Evolutionary conservation across 2,329 filamentous ascomycete genomes (phyloP), one percentile per base, ranked within the genome.

Genomic region (Epichloe aotearoae): DNA sequence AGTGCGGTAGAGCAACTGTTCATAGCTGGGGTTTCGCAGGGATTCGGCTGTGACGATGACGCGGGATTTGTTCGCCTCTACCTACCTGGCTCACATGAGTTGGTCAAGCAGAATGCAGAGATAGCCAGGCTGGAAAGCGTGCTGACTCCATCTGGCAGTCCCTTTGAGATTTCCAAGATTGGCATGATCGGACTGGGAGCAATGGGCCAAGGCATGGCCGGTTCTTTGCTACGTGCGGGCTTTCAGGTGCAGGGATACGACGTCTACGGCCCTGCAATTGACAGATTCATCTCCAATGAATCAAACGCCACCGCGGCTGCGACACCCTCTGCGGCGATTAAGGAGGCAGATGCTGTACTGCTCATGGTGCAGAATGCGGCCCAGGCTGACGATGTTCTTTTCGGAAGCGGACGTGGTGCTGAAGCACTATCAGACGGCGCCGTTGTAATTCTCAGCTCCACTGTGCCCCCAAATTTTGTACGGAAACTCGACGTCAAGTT

Each of bases 161-260:
- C 58, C 1, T 20, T 57, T 8, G 56, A 58, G 11, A 58, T 64
- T 23, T 54, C 56, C 15, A 69, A 61, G 26, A 53, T 68, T 26
- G 66, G 62, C 12, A 61, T 69, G 51, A 61, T 68, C 19, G 66
- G 66, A 1, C 52, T 69, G 8, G 66, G 66, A 0, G 66, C 66
- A 1, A 69, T 69, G 66, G 66, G 66, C 5, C 61, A 63, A 33
- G 65, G 66, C 26, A 69, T 69, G 62, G 66, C 66, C 1, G 51
- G 59, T 1, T 66, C 65, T 1, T 59, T 68, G 7, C 47, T 68
- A 0, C 57, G 59, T 6, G 60, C 62, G 3, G 62, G 64, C 3
- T 67, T 63, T 40, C 36, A 55, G 1, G 64, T 69, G 2, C 58
- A 58, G 3, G 65, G 62, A 7, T 69, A 63, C 51, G 66, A 69